These are phyloP conservation scores for Claviceps pazoutovae DNA, from an alignment of 2,329 filamentous ascomycete genomes.

Conservation along the genomic window DNA sequence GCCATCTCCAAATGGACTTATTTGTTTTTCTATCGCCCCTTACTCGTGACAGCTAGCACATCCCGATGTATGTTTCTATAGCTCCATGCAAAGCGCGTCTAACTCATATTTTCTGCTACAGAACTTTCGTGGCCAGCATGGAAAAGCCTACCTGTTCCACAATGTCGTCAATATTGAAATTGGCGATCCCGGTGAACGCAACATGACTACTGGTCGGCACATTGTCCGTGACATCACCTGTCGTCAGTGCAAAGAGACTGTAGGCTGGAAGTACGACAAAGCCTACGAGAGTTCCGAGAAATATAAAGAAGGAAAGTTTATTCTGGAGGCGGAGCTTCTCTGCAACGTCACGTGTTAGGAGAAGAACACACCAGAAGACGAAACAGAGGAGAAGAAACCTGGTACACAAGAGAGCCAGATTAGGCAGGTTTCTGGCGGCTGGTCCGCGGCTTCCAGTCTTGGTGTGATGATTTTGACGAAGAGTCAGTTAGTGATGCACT, in stretches of 20 bases:
- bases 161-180: constrained; percentile 80
- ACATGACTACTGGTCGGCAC: constrained; percentile 94
- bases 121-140: constrained; percentile 97
- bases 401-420: neutral
- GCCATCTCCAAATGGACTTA: too few relatives aligned
- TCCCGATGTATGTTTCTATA: too few relatives aligned
- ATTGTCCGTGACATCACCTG: constrained; percentile 88
- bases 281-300: constrained; percentile 85
- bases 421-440: neutral
- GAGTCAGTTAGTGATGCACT: too few relatives aligned
- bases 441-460: too few relatives aligned
- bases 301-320: constrained; percentile 98
- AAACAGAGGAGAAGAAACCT: neutral
- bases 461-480: too few relatives aligned
- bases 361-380: neutral
- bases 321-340: constrained; percentile 81
- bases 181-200: constrained; percentile 79
- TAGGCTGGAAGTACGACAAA: constrained; percentile 99
- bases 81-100: neutral
- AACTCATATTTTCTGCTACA: constrained; percentile 21
- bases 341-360: constrained; percentile 50
- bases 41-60: neutral
- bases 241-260: constrained; percentile 78
- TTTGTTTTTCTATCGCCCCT: too few relatives aligned
- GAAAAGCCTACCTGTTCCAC: constrained; percentile 95